Conservation (phyloP, 495 filamentous ascomycete genomes). For the Tirmania nivea region DNA sequence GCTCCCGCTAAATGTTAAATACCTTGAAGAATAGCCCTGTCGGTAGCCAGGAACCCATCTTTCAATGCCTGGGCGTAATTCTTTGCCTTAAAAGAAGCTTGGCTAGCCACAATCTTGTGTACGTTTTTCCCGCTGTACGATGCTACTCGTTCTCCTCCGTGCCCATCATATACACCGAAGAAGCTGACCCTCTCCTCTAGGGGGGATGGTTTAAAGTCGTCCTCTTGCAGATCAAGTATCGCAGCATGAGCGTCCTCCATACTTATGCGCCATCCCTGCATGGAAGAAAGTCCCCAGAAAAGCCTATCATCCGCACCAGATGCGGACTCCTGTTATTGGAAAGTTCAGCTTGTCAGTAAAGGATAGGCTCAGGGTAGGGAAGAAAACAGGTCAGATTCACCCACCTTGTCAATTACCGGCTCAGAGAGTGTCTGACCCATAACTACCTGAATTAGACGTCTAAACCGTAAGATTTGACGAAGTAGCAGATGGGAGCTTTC, state of each 20-base stretch:
- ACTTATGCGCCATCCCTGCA: slow-evolving; percentile 99
- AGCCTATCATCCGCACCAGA: slow-evolving; percentile 83
- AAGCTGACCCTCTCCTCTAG: slow-evolving; percentile 61
- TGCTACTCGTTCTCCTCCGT: slow-evolving; percentile 91
- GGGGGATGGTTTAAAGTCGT: slow-evolving; percentile 37
- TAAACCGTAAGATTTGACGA: too few relatives aligned
- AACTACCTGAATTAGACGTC: neutral
- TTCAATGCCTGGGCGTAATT: slow-evolving; percentile 91
- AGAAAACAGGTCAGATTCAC: slow-evolving; percentile 15
- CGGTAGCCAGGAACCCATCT: slow-evolving; percentile 90
- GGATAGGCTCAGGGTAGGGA: too few relatives aligned
- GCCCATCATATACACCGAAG: slow-evolving; percentile 95
- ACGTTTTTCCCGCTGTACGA: slow-evolving; percentile 81
- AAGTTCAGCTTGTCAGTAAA: too few relatives aligned
- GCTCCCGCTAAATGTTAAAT: slow-evolving; percentile 3
- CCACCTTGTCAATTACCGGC: slow-evolving; percentile 95
- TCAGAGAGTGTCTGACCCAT: slow-evolving; percentile 99
- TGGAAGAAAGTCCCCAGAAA: slow-evolving; percentile 81
- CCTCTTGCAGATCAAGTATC: slow-evolving; percentile 60
- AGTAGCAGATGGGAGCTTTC: too few relatives aligned
- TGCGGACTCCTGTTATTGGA: slow-evolving; percentile 44
- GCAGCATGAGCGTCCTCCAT: slow-evolving; percentile 95
- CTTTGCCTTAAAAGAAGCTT: slow-evolving; percentile 73
- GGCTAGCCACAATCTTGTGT: slow-evolving; percentile 81
- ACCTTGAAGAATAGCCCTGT: slow-evolving; percentile 91